Percentiles rank a stretch among this genome's conserved stretches.
phyloP scores from a whole-genome alignment of 768 basidiomycete genomes.

The Cystobasidium onofrii region DNA sequence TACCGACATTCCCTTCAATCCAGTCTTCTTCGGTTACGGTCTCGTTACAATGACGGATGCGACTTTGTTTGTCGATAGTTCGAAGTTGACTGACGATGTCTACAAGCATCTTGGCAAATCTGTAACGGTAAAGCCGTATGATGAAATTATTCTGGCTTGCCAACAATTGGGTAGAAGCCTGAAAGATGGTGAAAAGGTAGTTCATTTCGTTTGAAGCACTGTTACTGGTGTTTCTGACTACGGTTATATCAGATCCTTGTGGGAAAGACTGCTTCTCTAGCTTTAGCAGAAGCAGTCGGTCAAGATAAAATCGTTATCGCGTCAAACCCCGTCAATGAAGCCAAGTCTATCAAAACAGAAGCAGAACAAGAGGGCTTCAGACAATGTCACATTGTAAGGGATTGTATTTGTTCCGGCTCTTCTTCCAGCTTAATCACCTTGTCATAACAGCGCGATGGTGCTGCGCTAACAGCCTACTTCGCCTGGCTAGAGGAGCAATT shows the following conservation, averaged over 20 bases:
- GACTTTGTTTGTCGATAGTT: conserved; percentile 66
- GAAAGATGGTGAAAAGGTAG: conserved; percentile 20
- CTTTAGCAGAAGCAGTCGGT: conserved; percentile 71
- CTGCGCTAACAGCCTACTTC: conserved; percentile 62
- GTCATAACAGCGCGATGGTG: neutral
- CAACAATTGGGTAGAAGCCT: neutral
- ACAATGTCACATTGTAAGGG: conserved; percentile 58
- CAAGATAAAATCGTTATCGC: conserved; percentile 58
- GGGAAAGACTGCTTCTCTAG: conserved; percentile 67
- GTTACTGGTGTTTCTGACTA: neutral
- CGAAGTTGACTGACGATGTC: conserved; percentile 58
- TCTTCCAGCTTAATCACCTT: neutral
- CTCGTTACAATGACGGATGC: conserved; percentile 54
- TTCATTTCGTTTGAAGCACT: neutral
- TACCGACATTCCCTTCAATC: conserved; percentile 82
- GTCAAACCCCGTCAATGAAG: conserved; percentile 54
- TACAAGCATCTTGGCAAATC: conserved; percentile 1
- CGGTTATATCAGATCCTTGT: conserved; percentile 53
- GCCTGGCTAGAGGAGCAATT: conserved; percentile 88
- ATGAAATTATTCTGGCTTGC: conserved; percentile 17
- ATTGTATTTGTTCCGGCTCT: neutral
- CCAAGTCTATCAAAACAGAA: conserved; percentile 47
- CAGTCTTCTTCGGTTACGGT: conserved; percentile 73
- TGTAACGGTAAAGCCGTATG: conserved; percentile 33
- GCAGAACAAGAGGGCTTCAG: conserved; percentile 84